Percentiles rank a stretch among this genome's conserved stretches.
Conservation (phyloP, 2,329 filamentous ascomycete genomes). For the Paraphoma chrysanthemicola region DNA sequence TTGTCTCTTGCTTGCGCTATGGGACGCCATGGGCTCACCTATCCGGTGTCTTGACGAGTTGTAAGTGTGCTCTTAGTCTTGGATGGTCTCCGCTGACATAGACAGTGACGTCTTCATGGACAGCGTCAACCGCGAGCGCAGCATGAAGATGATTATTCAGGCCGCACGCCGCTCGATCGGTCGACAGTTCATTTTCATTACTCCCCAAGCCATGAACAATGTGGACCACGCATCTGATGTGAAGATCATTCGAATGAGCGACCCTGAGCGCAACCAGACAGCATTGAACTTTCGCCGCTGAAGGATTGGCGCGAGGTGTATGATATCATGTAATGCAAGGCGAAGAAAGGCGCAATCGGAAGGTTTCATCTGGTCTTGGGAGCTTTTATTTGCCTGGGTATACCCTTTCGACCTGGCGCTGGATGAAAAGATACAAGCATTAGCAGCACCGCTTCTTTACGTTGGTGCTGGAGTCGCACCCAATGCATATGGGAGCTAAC, state of each 20-base stretch:
- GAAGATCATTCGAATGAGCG: slow-evolving; percentile 74
- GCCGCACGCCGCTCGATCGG: slow-evolving; percentile 87
- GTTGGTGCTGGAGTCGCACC: no score
- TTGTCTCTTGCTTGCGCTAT: slow-evolving; percentile 88
- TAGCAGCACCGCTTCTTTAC: not conserved
- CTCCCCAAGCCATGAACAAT: slow-evolving; percentile 78
- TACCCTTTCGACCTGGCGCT: slow-evolving; percentile 25
- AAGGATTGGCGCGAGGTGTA: slow-evolving; percentile 4
- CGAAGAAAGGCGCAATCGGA: not conserved
- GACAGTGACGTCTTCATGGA: slow-evolving; percentile 95
- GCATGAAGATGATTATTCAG: slow-evolving; percentile 90
- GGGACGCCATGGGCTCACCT: slow-evolving; percentile 97
- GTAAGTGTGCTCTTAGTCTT: slow-evolving; percentile 46
- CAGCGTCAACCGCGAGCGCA: slow-evolving; percentile 90
- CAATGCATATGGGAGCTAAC: no score
- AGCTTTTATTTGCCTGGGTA: slow-evolving; percentile 13
- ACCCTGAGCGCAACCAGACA: slow-evolving; percentile 60
- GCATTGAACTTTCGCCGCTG: slow-evolving; percentile 41
- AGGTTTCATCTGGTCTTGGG: not conserved
- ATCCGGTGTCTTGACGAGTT: slow-evolving; percentile 97
- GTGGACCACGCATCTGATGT: slow-evolving; percentile 66
- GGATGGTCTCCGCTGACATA: slow-evolving; percentile 15
- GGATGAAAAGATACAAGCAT: slow-evolving; percentile 1
- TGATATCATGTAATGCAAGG: not conserved
- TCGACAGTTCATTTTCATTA: slow-evolving; percentile 94